Evolutionary conservation across 345 rosid species (phyloP).

Genomic region (Citrus medica): DNA sequence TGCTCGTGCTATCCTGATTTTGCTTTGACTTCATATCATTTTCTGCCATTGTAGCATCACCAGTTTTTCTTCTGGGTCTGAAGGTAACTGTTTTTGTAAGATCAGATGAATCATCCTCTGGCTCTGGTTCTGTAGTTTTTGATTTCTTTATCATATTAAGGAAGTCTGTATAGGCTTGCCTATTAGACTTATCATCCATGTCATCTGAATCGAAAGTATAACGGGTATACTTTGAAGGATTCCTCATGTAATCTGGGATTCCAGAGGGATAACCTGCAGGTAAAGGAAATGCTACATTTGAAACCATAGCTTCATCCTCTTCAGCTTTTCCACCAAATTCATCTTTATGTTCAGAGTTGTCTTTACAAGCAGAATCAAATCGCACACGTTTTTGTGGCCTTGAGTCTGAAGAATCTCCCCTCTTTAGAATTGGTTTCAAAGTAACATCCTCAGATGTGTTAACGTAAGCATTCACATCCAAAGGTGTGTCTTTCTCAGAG

Average conservation of each 20-base stretch:
- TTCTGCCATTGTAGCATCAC: conserved; percentile 24
- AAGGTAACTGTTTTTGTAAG: conserved; percentile 58
- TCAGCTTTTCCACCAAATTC: conserved; percentile 23
- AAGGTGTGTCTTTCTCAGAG: conserved; percentile 31
- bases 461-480: conserved; percentile 9
- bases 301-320: conserved; percentile 16
- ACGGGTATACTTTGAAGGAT: conserved; percentile 72
- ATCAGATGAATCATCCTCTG: conserved; percentile 36
- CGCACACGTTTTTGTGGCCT: conserved; percentile 76
- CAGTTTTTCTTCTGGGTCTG: conserved; percentile 56
- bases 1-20: conserved; percentile 19
- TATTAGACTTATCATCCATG: conserved; percentile 63
- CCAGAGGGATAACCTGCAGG: conserved; percentile 29
- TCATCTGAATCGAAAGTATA: conserved; percentile 62
- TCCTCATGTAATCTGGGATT: conserved; percentile 71
- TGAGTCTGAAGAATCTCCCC: conserved; percentile 49
- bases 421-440: conserved; percentile 71
- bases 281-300: conserved; percentile 18
- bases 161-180: conserved; percentile 61
- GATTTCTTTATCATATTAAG: conserved; percentile 39
- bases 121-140: conserved; percentile 9
- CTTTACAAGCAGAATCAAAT: conserved; percentile 51
- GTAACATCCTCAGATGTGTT: conserved; percentile 35
- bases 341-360: conserved; percentile 27
- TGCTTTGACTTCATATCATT: conserved; percentile 19